A percentile compares a stretch with the other conserved stretches of the same genome.
These are phyloP conservation scores for Sporothrix variecibatus DNA, from an alignment of 2,329 filamentous ascomycete species.

Conservation along the genomic window DNA sequence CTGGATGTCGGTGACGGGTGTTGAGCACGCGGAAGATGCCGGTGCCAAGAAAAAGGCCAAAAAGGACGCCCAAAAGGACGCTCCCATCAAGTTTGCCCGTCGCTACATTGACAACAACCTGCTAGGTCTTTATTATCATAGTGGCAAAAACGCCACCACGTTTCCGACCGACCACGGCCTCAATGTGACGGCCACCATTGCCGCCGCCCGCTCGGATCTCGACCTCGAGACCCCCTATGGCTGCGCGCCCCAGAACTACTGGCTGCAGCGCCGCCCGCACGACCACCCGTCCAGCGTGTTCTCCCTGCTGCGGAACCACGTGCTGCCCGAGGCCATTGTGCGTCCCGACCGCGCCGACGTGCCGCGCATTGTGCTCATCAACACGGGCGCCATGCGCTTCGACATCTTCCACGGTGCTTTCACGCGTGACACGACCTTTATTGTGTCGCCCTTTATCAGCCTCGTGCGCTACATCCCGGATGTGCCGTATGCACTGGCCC, in stretches of 20 bases:
- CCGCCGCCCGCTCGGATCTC: conserved; percentile 67
- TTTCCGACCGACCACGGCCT: conserved; percentile 77
- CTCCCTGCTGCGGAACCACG: conserved; percentile 72
- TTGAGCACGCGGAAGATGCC: conserved; percentile 36
- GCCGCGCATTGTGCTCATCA: conserved; percentile 73
- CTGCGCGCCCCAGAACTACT: conserved; percentile 79
- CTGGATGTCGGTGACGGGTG: conserved; percentile 81
- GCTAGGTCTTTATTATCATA: conserved; percentile 80
- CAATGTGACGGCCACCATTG: conserved; percentile 70
- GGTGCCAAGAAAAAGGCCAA: too few relatives aligned
- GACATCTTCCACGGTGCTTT: conserved; percentile 93
- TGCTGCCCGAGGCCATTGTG: conserved; percentile 68
- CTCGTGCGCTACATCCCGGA: conserved; percentile 75
- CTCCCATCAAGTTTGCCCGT: conserved; percentile 61
- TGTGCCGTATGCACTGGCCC: conserved; percentile 76
- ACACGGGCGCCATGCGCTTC: conserved; percentile 90
- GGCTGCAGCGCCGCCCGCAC: conserved; percentile 79
- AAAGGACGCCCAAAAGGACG: conserved; percentile 29
- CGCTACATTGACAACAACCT: conserved; percentile 95
- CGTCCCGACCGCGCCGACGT: conserved; percentile 51
- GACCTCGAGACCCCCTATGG: conserved; percentile 73
- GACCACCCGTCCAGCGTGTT: conserved; percentile 75
- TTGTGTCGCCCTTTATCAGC: conserved; percentile 85
- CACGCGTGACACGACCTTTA: conserved; percentile 81
- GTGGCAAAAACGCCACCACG: conserved; percentile 66